These are phyloP conservation scores for Pseudevernia furfuracea DNA, from an alignment of 495 filamentous ascomycete species.

Conservation along the genomic window DNA sequence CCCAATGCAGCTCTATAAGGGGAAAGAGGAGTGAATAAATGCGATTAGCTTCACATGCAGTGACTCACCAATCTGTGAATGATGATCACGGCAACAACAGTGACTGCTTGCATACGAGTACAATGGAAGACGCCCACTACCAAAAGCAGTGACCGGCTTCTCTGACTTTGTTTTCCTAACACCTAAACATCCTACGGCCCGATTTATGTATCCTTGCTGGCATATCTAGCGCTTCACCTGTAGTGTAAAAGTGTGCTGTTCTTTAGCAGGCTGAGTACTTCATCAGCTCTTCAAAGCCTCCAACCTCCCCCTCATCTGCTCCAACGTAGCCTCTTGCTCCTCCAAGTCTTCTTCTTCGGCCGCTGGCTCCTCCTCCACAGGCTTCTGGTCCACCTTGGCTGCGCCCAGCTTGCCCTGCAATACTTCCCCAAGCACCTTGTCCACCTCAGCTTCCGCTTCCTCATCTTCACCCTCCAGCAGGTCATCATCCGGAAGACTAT, in stretches of 20 bases:
- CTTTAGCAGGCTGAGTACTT: neutral
- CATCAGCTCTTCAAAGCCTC: conserved; percentile 83
- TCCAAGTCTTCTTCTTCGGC: conserved; percentile 62
- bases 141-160: too few species aligned
- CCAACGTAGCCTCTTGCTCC: conserved; percentile 76
- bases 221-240: neutral
- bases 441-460: conserved; percentile 90
- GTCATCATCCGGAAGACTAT: conserved; percentile 67
- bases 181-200: neutral
- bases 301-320: conserved; percentile 85
- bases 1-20: neutral
- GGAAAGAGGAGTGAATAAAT: neutral
- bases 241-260: neutral
- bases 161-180: neutral
- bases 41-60: neutral
- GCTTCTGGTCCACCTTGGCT: conserved; percentile 45
- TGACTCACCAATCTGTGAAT: neutral
- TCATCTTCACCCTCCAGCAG: conserved; percentile 70
- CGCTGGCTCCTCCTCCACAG: conserved; percentile 50
- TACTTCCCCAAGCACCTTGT: conserved; percentile 86
- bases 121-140: neutral
- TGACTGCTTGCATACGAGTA: neutral
- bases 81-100: neutral
- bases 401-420: conserved; percentile 72
- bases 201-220: neutral